Conservation (phyloP, 768 basidiomycete species). For the Xerocomellus dryophilus region DNA sequence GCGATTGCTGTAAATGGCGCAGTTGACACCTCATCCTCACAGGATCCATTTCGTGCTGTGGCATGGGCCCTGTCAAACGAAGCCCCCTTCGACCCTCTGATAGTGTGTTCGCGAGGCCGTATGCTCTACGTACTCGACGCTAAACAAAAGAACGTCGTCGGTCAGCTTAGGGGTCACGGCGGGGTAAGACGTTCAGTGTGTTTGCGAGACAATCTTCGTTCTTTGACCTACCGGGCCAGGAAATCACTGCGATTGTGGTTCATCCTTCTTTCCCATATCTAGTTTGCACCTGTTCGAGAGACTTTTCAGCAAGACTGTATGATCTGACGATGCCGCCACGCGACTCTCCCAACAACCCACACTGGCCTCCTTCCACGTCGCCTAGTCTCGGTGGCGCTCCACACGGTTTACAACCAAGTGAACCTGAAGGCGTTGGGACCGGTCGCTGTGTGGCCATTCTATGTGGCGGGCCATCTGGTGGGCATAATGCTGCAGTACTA, state of each 20-base stretch:
- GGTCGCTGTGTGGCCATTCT: constrained; percentile 62
- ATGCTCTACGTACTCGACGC: constrained; percentile 57
- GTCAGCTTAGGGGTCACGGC: constrained; percentile 66
- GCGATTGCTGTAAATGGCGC: not conserved
- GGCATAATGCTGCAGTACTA: constrained; percentile 67
- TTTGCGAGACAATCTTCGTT: not conserved
- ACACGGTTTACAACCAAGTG: constrained; percentile 61
- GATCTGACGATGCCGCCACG: constrained; percentile 45
- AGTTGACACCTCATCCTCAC: constrained; percentile 7
- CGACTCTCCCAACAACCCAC: constrained; percentile 46
- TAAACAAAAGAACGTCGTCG: constrained; percentile 37
- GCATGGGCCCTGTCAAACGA: constrained; percentile 57
- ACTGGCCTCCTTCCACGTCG: constrained; percentile 49
- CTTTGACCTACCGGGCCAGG: constrained; percentile 35
- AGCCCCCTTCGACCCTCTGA: constrained; percentile 51
- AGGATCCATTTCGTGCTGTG: constrained; percentile 35
- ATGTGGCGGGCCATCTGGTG: constrained; percentile 69
- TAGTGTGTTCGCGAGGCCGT: constrained; percentile 54
- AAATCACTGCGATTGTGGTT: constrained; percentile 65
- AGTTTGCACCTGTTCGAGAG: constrained; percentile 70
- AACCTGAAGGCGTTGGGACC: constrained; percentile 56
- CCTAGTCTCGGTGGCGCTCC: constrained; percentile 64
- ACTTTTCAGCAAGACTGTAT: constrained; percentile 68
- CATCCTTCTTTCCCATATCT: constrained; percentile 58
- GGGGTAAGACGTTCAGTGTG: constrained; percentile 47